phyloP scores from a whole-genome alignment of 345 rosid genomes.

The Salix suchowensis region DNA sequence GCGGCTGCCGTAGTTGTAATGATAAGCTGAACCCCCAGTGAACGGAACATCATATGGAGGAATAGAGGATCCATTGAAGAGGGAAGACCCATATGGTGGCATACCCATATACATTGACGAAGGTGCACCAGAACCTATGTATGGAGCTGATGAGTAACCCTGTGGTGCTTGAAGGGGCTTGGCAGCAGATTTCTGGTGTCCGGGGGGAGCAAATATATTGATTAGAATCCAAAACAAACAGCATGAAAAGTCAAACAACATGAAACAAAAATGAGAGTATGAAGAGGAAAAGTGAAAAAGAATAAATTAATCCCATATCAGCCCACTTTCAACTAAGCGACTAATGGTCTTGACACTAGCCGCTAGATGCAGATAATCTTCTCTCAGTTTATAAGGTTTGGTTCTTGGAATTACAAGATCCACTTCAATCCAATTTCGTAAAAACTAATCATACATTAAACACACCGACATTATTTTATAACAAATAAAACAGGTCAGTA shows the following conservation, averaged over 20 bases:
- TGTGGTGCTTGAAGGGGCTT: conserved; percentile 70
- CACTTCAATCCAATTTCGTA: background rate
- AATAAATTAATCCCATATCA: background rate
- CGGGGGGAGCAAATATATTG: background rate
- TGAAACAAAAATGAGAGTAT: background rate
- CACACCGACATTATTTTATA: background rate
- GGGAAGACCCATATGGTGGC: conserved; percentile 86
- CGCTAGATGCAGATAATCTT: background rate
- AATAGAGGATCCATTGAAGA: conserved; percentile 71
- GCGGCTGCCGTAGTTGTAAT: conserved; percentile 67
- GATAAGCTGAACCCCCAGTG: conserved; percentile 91
- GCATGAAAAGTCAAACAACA: background rate
- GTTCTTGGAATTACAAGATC: background rate
- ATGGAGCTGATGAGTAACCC: conserved; percentile 64
- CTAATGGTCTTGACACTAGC: too few relatives aligned
- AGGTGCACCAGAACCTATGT: conserved; percentile 70
- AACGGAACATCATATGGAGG: conserved; percentile 86
- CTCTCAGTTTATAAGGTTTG: background rate
- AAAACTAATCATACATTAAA: background rate
- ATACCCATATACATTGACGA: conserved; percentile 83
- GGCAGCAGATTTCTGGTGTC: conserved; percentile 67
- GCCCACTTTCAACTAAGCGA: background rate
- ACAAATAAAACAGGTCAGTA: background rate
- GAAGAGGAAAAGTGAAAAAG: background rate
- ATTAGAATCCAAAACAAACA: background rate